Evolutionary conservation across 306 rosid species (phyloP).

Genomic region (Oemleria cerasiformis): DNA sequence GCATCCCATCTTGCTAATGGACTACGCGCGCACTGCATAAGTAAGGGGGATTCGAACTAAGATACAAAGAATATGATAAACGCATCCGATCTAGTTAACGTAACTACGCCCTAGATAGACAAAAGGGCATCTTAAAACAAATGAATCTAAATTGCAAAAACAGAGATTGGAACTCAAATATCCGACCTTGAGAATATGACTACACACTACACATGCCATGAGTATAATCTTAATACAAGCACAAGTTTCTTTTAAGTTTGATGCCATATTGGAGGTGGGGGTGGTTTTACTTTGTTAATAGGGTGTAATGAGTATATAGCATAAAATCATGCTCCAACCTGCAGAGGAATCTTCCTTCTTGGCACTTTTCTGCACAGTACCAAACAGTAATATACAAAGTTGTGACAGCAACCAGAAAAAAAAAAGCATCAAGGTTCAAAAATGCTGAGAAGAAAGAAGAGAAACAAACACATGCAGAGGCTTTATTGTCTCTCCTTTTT

Average conservation of each 20-base stretch:
- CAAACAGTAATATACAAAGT: slow-evolving; percentile 15
- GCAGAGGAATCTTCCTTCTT: slow-evolving; percentile 21
- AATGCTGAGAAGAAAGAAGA: neutral
- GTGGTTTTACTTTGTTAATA: neutral
- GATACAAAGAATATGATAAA: too few species aligned
- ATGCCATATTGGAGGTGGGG: neutral
- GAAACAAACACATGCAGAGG: neutral
- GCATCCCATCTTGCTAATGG: too few species aligned
- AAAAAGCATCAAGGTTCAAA: slow-evolving; percentile 3
- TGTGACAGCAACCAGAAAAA: neutral
- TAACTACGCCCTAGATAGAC: too few species aligned
- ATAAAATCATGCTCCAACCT: slow-evolving; percentile 4
- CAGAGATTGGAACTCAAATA: too few species aligned
- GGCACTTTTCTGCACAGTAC: neutral
- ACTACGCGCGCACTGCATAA: too few species aligned
- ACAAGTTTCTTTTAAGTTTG: neutral
- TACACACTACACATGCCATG: too few species aligned
- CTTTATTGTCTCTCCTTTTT: neutral
- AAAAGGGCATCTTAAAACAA: too few species aligned
- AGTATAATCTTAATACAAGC: neutral
- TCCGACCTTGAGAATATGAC: too few species aligned
- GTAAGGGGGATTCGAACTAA: too few species aligned
- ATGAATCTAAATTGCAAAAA: too few species aligned
- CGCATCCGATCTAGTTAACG: too few species aligned
- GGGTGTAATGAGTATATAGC: neutral